Conservation (phyloP, 2,329 filamentous ascomycete genomes). For the Botrytis squamosa region DNA sequence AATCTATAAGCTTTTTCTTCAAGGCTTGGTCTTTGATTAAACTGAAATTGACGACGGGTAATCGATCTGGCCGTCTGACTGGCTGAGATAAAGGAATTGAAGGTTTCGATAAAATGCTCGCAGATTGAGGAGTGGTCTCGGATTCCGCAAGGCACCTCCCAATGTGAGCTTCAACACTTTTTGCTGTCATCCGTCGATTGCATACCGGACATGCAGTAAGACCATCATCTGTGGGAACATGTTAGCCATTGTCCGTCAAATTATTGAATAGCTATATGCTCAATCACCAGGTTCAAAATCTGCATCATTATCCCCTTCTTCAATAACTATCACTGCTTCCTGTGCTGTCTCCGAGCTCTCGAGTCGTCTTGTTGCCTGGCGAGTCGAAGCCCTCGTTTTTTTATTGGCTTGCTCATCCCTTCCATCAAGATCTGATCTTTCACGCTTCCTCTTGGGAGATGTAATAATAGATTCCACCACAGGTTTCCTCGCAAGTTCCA, state of each 20-base stretch:
- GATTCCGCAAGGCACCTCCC: conserved; percentile 43
- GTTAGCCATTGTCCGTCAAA: conserved; percentile 16
- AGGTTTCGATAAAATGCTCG: conserved; percentile 26
- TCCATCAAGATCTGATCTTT: conserved; percentile 31
- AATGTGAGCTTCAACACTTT: conserved; percentile 49
- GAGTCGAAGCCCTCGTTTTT: conserved; percentile 52
- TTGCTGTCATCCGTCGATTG: conserved; percentile 63
- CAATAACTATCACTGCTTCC: conserved; percentile 39
- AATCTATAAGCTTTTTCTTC: conserved; percentile 75
- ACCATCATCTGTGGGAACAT: conserved; percentile 45
- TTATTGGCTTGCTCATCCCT: conserved; percentile 44
- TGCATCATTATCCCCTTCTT: conserved; percentile 34
- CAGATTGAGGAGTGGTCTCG: conserved; percentile 16
- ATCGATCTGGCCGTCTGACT: conserved; percentile 33
- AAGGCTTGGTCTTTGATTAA: conserved; percentile 78
- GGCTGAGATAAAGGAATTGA: background rate
- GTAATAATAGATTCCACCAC: conserved; percentile 27
- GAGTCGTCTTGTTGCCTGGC: conserved; percentile 44
- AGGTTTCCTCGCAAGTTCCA: conserved; percentile 62
- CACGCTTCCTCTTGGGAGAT: conserved; percentile 54
- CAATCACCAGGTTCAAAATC: conserved; percentile 36
- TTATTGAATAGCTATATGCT: background rate
- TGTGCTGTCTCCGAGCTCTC: conserved; percentile 35
- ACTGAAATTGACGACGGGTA: conserved; percentile 82
- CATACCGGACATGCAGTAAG: conserved; percentile 85